Base-by-base conservation (phyloP, 768 basidiomycete genomes). In the Lyophyllum decastes region DNA sequence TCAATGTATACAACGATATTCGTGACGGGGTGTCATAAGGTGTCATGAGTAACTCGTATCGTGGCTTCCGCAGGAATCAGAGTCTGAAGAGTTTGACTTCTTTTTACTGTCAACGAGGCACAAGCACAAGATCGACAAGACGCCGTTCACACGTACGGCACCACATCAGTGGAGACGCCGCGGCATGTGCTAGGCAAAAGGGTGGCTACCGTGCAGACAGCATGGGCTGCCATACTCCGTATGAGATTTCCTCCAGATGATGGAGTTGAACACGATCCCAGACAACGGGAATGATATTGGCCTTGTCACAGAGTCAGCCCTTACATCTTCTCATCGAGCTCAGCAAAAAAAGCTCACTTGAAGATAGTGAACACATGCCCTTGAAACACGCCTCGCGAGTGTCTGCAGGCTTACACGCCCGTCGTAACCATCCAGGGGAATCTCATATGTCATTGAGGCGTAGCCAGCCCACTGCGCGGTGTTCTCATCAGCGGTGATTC, bases 201-300 rank as follows among this genome's bases (percentile, higher is more conserved):
- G 12, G 9, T 51, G 30, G 26, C 63, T 26, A 63, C 47, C 62
- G 58, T 30, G 59, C 53, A 17, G 79, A 78, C 26, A 84, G 72
- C 80, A 88, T 87, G 43, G 88, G 88, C 67, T 88, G 86, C 89
- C 89, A 91, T 52, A 83, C 81, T 57, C 89, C 89, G 59, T 82
- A 78, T 0, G 82, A 72, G 24, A 85, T 72, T 70, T 90, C 89
- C 70, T 90, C 89, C 60, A 91, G 74, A 63, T 88, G 83, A 68
- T 88, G 86, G 49, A 91, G 77, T 55, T 85, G 78, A 35, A 90
- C 82, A 54, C 83, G 81, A 69, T 88, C 83, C 84, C 84, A 86
- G 19, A 81, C 78, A 59, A 89, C 79, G 24, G 88, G 87, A 64
- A 90, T 84, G 56, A 81, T 78, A 68, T 89, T 89, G 9, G 85